phyloP scores from a whole-genome alignment of 495 filamentous ascomycete genomes.

The Neurospora sp. region DNA sequence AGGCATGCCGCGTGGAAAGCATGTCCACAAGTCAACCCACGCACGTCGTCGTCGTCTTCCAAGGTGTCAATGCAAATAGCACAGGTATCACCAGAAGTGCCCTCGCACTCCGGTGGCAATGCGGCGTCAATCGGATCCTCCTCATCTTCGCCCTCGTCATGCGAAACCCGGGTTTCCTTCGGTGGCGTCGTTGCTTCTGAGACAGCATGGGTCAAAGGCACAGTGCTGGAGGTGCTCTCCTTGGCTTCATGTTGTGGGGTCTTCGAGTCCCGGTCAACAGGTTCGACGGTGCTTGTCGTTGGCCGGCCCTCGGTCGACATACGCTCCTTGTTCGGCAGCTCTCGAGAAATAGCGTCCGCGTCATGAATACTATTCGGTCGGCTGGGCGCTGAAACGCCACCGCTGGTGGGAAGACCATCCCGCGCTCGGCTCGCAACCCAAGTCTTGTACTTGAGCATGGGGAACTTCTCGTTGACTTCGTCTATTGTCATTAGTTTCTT shows the following conservation, averaged over 20 bases:
- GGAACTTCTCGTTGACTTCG: conserved; percentile 95
- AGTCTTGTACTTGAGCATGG: conserved; percentile 87
- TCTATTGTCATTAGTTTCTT: conserved; percentile 99
- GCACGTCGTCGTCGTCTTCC: conserved; percentile 91
- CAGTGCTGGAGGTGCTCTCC: conserved; percentile 24
- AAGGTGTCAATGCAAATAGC: conserved; percentile 92
- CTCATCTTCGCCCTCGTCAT: conserved; percentile 62
- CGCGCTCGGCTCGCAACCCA: conserved; percentile 80
- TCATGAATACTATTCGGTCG: conserved; percentile 57
- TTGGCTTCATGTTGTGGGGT: conserved; percentile 15
- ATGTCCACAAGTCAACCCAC: conserved; percentile 87
- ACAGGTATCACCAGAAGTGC: conserved; percentile 86
- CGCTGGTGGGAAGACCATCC: conserved; percentile 72
- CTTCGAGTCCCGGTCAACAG: conserved; percentile 5
- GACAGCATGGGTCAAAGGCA: conserved; percentile 3
- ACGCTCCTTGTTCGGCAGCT: conserved; percentile 30
- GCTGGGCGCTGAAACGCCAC: conserved; percentile 74
- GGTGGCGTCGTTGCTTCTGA: conserved; percentile 10
- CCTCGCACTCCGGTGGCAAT: conserved; percentile 69
- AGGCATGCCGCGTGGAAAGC: conserved; percentile 92
- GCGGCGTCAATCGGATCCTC: conserved; percentile 78
- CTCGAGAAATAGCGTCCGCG: conserved; percentile 42
- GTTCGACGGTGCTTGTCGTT: conserved; percentile 13
- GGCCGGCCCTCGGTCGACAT: conserved; percentile 23
- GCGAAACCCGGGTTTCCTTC: conserved; percentile 22